Conservation (phyloP, 2,329 filamentous ascomycete genomes). For the Blastomyces gilchristii region DNA sequence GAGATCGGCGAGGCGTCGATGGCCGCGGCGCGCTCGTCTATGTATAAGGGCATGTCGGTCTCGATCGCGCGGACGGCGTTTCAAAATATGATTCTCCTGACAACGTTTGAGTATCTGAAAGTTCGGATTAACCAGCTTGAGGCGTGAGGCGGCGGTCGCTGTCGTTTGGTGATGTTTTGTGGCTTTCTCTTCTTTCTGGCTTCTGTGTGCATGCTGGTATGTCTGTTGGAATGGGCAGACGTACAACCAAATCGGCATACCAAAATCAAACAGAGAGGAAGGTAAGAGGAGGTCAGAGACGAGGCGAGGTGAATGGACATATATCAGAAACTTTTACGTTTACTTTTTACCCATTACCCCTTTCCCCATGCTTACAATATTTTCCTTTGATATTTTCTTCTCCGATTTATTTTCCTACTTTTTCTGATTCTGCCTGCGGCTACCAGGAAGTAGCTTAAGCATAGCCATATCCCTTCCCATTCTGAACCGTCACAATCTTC, state of each 20-base stretch:
- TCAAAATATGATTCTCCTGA: constrained; percentile 42
- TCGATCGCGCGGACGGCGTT: constrained; percentile 37
- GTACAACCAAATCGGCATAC: neutral
- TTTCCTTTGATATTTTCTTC: neutral
- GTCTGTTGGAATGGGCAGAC: neutral
- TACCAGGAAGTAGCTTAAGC: too few relatives aligned
- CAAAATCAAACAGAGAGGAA: too few relatives aligned
- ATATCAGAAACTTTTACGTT: neutral
- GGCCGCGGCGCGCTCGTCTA: constrained; percentile 34
- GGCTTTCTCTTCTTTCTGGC: constrained; percentile 6
- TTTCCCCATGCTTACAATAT: constrained; percentile 4
- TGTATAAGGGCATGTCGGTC: constrained; percentile 41
- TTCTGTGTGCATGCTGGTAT: constrained; percentile 5
- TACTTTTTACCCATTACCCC: neutral
- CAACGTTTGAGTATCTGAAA: constrained; percentile 39
- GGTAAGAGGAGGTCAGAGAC: neutral
- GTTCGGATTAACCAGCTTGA: constrained; percentile 34
- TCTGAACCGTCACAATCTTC: too few relatives aligned
- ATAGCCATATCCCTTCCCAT: too few relatives aligned
- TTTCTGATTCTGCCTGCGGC: too few relatives aligned
- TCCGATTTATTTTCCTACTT: neutral
- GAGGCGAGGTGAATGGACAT: neutral
- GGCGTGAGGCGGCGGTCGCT: constrained; percentile 9
- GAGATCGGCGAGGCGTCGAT: constrained; percentile 33
- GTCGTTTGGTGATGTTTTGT: too few relatives aligned